phyloP scores from a whole-genome alignment of 2,329 filamentous ascomycete genomes.

The Elsinoe perseae region DNA sequence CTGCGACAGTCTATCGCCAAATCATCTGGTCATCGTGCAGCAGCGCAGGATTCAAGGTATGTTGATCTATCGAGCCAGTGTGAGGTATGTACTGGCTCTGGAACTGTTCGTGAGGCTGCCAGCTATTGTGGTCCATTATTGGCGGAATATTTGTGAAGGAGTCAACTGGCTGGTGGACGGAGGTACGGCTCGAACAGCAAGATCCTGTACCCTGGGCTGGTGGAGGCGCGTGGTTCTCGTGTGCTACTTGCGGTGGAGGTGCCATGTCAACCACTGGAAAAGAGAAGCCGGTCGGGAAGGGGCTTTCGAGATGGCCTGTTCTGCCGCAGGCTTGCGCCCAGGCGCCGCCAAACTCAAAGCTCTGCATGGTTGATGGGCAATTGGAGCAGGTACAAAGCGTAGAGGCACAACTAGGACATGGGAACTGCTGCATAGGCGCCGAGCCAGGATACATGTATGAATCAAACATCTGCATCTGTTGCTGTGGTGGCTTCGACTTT shows the following conservation, averaged over 20 bases:
- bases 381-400: constrained; percentile 16
- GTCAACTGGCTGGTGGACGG: constrained; percentile 1
- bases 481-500: not conserved
- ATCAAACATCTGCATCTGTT: constrained; percentile 6
- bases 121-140: not conserved
- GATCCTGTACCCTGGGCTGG: not conserved
- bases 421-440: constrained; percentile 15
- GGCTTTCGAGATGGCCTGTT: constrained; percentile 16
- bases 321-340: constrained; percentile 18
- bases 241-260: not conserved
- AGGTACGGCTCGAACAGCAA: not conserved
- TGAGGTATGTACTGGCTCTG: not conserved
- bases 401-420: constrained; percentile 17
- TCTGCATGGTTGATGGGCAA: constrained; percentile 19
- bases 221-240: not conserved
- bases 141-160: not conserved
- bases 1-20: not conserved
- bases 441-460: constrained; percentile 10
- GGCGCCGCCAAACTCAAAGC: constrained; percentile 14
- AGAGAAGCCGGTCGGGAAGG: not conserved
- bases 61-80: not conserved
- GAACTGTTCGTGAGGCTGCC: not conserved
- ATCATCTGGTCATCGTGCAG: constrained; percentile 9
- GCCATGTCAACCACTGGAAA: not conserved
- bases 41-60: not conserved